phyloP scores from a whole-genome alignment of 371 early-diverging fungal genomes.

The Cokeromyces recurvatus region DNA sequence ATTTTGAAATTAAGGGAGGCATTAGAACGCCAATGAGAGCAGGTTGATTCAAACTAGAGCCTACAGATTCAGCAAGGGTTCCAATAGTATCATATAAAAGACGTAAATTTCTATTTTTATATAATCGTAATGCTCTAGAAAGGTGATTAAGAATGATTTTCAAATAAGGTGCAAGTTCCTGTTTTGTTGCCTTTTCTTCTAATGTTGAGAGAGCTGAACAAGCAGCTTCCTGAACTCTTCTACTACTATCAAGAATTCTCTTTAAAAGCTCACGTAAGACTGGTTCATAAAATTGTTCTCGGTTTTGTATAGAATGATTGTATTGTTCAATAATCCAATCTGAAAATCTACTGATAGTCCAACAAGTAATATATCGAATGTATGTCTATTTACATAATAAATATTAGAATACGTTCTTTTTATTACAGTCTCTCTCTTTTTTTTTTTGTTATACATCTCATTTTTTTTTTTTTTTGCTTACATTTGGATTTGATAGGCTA shows the following conservation, averaged over 20 bases:
- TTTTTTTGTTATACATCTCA: too few species aligned
- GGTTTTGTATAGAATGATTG: slow-evolving; percentile 52
- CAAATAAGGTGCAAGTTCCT: slow-evolving; percentile 77
- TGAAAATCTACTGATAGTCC: slow-evolving; percentile 92
- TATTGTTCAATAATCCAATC: slow-evolving; percentile 71
- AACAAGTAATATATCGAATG: slow-evolving; percentile 92
- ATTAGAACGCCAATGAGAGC: slow-evolving; percentile 73
- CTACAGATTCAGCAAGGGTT: slow-evolving; percentile 90
- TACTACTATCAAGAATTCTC: slow-evolving; percentile 83
- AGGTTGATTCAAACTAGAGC: slow-evolving; percentile 71
- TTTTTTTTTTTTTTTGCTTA: too few species aligned
- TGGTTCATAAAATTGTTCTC: slow-evolving; percentile 72
- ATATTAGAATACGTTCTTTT: not conserved
- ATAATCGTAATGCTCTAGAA: slow-evolving; percentile 72
- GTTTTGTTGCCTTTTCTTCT: slow-evolving; percentile 81
- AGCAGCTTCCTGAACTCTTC: slow-evolving; percentile 93
- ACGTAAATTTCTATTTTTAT: slow-evolving; percentile 85
- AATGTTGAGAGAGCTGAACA: slow-evolving; percentile 92
- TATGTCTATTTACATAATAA: slow-evolving; percentile 79
- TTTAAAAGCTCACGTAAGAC: slow-evolving; percentile 73
- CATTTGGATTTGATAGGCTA: slow-evolving; percentile 73
- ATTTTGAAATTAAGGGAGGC: slow-evolving; percentile 81
- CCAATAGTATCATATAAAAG: slow-evolving; percentile 93
- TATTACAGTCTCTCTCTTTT: too few species aligned
- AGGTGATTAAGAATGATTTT: slow-evolving; percentile 75